Percentiles rank a stretch among this genome's conserved stretches.
phyloP scores from a whole-genome alignment of 2,329 filamentous ascomycete species.

The Epichloe uncinata region DNA sequence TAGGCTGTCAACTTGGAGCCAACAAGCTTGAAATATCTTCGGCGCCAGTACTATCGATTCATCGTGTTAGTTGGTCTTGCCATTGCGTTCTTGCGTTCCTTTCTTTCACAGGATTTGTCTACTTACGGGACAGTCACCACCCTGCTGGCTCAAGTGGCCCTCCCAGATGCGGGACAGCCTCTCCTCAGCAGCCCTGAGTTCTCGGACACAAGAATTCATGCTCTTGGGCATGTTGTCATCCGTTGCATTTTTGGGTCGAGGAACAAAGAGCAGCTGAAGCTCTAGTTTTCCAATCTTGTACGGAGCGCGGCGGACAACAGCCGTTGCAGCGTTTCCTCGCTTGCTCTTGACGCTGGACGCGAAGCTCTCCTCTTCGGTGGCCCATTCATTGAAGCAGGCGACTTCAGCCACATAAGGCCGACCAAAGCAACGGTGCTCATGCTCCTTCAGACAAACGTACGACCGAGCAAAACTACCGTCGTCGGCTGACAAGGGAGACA shows the following conservation, averaged over 20 bases:
- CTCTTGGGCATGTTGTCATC: conserved; percentile 99
- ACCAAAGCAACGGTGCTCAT: conserved; percentile 78
- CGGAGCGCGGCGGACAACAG: conserved; percentile 71
- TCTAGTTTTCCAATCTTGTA: conserved; percentile 94
- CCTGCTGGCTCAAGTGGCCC: conserved; percentile 87
- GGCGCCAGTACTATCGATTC: conserved; percentile 71
- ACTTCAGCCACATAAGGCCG: conserved; percentile 80
- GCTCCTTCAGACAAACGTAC: conserved; percentile 87
- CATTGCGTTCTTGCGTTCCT: background rate
- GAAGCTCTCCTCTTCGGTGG: conserved; percentile 65
- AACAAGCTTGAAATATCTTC: conserved; percentile 89
- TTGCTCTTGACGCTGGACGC: conserved; percentile 92
- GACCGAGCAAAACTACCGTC: conserved; percentile 91
- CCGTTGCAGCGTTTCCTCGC: conserved; percentile 52
- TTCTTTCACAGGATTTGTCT: background rate
- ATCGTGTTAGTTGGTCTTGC: conserved; percentile 21
- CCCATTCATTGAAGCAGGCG: conserved; percentile 98
- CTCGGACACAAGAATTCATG: conserved; percentile 91
- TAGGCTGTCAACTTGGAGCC: conserved; percentile 89
- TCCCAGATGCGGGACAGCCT: conserved; percentile 68
- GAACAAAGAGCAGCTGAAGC: conserved; percentile 87
- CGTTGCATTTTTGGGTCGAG: conserved; percentile 70
- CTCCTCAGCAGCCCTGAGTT: conserved; percentile 82
- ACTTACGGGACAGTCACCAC: conserved; percentile 92
- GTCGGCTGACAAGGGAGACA: conserved; percentile 74